Evolutionary conservation across 805 yeast genomes (phyloP).

Genomic region (Starmera caribaea): DNA sequence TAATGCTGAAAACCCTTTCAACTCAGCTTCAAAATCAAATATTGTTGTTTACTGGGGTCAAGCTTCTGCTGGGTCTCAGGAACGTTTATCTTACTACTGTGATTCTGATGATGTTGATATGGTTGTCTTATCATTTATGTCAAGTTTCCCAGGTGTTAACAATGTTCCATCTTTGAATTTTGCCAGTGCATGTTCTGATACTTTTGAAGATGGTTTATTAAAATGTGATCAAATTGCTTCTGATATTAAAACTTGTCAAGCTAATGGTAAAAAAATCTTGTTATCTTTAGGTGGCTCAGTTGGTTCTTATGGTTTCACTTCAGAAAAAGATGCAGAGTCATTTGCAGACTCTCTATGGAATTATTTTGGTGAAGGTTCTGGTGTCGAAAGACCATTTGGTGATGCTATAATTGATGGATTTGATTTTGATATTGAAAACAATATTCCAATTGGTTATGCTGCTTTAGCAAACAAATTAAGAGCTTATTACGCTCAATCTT

Average conservation of each 20-base stretch:
- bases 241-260: constrained; percentile 74
- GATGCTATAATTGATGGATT: constrained; percentile 80
- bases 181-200: constrained; percentile 39
- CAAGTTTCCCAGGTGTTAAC: constrained; percentile 38
- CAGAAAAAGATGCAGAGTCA: constrained; percentile 63
- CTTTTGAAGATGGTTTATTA: constrained; percentile 29
- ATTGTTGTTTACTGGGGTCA: constrained; percentile 91
- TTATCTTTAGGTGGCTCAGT: constrained; percentile 73
- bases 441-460: constrained; percentile 51
- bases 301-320: constrained; percentile 76
- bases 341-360: constrained; percentile 56
- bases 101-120: constrained; percentile 60
- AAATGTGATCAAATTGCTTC: constrained; percentile 48
- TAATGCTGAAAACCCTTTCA: constrained; percentile 18
- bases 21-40: constrained; percentile 36
- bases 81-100: constrained; percentile 46
- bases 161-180: constrained; percentile 38
- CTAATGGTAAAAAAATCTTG: constrained; percentile 66
- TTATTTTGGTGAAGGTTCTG: constrained; percentile 51
- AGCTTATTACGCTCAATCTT: constrained; percentile 39
- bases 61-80: constrained; percentile 55
- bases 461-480: constrained; percentile 48
- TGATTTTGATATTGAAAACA: constrained; percentile 82
- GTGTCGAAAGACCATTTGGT: constrained; percentile 56
- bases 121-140: constrained; percentile 60